Conservation (phyloP, 2,329 filamentous ascomycete species). For the Allantophomopsis lycopodina region DNA sequence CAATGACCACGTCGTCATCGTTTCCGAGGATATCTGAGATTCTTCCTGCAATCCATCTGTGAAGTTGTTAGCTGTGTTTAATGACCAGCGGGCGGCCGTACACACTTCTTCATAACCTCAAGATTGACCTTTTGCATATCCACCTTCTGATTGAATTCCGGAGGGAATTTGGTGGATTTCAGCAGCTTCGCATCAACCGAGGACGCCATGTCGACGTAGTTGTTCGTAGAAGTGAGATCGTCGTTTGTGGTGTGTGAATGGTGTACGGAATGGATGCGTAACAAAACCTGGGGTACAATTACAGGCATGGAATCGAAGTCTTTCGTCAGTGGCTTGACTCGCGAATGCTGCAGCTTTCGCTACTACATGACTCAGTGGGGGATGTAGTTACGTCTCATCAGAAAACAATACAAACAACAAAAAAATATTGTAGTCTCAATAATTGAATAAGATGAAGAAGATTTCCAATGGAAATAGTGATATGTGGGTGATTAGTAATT, state of each 20-base stretch:
- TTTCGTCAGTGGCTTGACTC: conserved; percentile 10
- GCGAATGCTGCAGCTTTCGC: not conserved
- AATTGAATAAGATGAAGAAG: too few relatives aligned
- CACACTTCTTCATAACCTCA: conserved; percentile 93
- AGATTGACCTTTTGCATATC: conserved; percentile 96
- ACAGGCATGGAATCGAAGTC: conserved; percentile 2
- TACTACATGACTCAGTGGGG: not conserved
- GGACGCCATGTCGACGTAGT: conserved; percentile 48
- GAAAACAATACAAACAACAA: too few relatives aligned
- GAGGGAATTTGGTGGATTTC: conserved; percentile 83
- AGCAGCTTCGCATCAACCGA: conserved; percentile 82
- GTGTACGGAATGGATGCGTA: not conserved
- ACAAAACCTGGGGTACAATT: too few relatives aligned
- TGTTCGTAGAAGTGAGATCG: not conserved
- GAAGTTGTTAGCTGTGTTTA: conserved; percentile 6
- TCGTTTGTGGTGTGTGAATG: not conserved
- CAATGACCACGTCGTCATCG: conserved; percentile 92
- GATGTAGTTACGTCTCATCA: too few relatives aligned
- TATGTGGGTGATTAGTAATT: too few relatives aligned
- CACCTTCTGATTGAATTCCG: conserved; percentile 89
- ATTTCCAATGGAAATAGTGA: too few relatives aligned
- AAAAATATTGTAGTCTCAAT: too few relatives aligned
- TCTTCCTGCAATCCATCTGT: conserved; percentile 83
- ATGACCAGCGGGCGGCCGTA: conserved; percentile 10
- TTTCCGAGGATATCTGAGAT: conserved; percentile 80